phyloP scores from a whole-genome alignment of 192 early-diverging fungal genomes.

The Umbelopsis vinacea region DNA sequence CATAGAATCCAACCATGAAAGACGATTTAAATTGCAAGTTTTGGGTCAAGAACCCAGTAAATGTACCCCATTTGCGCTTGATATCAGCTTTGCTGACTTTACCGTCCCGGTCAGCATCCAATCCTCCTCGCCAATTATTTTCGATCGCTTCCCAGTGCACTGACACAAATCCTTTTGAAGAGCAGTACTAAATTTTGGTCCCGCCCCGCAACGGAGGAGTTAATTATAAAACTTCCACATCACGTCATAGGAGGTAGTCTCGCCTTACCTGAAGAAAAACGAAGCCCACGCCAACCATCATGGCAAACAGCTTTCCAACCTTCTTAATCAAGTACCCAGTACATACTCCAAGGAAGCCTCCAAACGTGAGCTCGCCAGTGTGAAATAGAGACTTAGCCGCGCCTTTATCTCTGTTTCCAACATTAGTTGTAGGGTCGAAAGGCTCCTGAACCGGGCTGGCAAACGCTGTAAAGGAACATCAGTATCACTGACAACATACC shows the following conservation, averaged over 20 bases:
- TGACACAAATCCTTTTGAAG: conserved; percentile 45
- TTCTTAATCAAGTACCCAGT: conserved; percentile 57
- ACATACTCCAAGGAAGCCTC: conserved; percentile 50
- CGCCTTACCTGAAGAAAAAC: conserved; percentile 45
- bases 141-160: conserved; percentile 51
- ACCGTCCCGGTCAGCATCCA: conserved; percentile 51
- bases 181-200: conserved; percentile 28
- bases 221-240: background rate
- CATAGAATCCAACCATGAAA: conserved; percentile 49
- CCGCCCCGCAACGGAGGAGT: background rate
- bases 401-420: background rate
- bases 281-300: conserved; percentile 49
- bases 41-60: conserved; percentile 46
- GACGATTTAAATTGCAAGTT: conserved; percentile 60
- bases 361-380: conserved; percentile 51
- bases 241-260: too few relatives aligned
- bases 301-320: conserved; percentile 50
- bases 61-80: conserved; percentile 35
- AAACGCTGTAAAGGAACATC: background rate
- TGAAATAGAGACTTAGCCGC: conserved; percentile 35
- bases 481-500: background rate
- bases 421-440: background rate
- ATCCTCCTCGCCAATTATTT: conserved; percentile 28
- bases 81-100: conserved; percentile 42
- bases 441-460: background rate